Evolutionary conservation across 208 protist species (phyloP), one percentile per base, ranked within the genome.

Genomic region (Acanthamoeba polyphaga): DNA sequence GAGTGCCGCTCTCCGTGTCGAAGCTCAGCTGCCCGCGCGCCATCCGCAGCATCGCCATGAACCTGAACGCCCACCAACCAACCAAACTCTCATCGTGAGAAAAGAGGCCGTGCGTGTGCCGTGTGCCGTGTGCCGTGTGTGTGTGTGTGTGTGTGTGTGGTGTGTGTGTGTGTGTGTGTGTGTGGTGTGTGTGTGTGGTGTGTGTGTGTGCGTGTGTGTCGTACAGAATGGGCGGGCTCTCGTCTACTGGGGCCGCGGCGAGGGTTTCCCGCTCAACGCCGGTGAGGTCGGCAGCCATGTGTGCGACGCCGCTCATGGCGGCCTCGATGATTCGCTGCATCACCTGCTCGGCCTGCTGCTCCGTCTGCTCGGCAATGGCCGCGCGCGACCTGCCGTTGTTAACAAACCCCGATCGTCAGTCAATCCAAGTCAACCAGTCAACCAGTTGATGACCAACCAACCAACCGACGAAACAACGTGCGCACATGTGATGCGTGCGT

Each of bases 171-270:
- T n/a, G n/a, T n/a, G n/a, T n/a, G n/a, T n/a, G n/a, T n/a, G n/a
- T n/a, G n/a, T n/a, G n/a, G n/a, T n/a, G n/a, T n/a, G n/a, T n/a
- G n/a, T n/a, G n/a, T n/a, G n/a, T n/a, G n/a, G n/a, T n/a, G n/a
- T n/a, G n/a, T n/a, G n/a, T n/a, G n/a, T n/a, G n/a, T n/a, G n/a
- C n/a, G n/a, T n/a, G n/a, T n/a, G n/a, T n/a, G 3, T 1, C 24
- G 87, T 92, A 92, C 87, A 92, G 32, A 76, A 92, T 92, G 24
- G 87, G 87, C 5, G 87, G 87, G 32, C 32, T 74, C 43, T 92
- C 58, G 53, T 92, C 62, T 15, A 60, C 17, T 2, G 38, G 55
- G n/a, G 46, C 24, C 9, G 66, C 13, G 32, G 24, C 66, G 29
- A 74, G 46, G 29, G 80, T 89, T 29, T 89, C 51, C 49, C 53